Evolutionary conservation across 495 filamentous ascomycete species (phyloP), one percentile per base, ranked within the genome.

Genomic region (Hypoxylon lienhwacheense): DNA sequence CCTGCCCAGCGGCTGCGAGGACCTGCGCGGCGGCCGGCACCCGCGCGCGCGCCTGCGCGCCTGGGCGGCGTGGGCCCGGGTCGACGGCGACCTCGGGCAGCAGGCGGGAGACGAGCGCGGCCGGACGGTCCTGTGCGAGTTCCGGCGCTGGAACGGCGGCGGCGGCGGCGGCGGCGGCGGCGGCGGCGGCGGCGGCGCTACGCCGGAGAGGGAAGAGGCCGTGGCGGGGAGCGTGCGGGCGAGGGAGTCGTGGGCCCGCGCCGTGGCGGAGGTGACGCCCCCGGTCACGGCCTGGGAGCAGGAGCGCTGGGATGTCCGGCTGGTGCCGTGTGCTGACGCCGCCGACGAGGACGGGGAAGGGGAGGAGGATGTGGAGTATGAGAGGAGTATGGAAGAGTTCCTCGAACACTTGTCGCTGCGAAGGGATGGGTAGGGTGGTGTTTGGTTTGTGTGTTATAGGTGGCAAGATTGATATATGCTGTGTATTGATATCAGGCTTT

Each of bases 241-340:
- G 19, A 56, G 32, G 40, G 54, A 54, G 44, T 62, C 58, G 54
- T 67, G 65, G 65, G 11, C 14, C n/a, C 12, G 42, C 15, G 39
- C 47, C 0, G 21, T 63, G 35, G 61, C 51, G 1, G 39, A 48
- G 31, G 55, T 55, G 29, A 67, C 55, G 65, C 65, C 65, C 20
- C 61, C 61, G 7, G 58, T 58, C 34, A 60, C 44, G 17, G 54
- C 54, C 25, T 67, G 61, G 65, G 51, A 40, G 20, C 58, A 65
- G 45, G 61, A 67, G 51, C 65, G 61, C 47, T 67, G 61, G 65
- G 54, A 64, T 32, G 46, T 67, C 24, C 16, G 12, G 22, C 0
- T 0, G 5, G 22, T 33, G 8, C 59, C 54, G 29, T 21, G 46
- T 37, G n/a, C n/a, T n/a, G n/a, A n/a, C n/a, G n/a, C n/a, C n/a